These are phyloP conservation scores for Syncephalastrum racemosum DNA, from an alignment of 371 early-diverging fungal species.

Conservation along the genomic window DNA sequence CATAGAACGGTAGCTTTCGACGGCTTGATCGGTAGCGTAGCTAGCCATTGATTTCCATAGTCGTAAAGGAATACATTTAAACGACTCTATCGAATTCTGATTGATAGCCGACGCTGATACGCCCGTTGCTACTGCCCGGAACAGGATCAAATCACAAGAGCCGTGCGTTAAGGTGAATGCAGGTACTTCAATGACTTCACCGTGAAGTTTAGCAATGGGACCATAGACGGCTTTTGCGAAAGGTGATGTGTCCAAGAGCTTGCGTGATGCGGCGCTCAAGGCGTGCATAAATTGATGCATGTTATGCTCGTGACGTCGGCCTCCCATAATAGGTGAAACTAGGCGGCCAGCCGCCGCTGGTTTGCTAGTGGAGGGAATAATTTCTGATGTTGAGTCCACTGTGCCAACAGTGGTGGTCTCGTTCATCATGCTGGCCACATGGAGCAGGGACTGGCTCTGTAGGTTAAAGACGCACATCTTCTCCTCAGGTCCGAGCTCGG, in stretches of 20 bases:
- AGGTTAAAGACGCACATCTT: conserved; percentile 20
- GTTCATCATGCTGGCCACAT: conserved; percentile 5
- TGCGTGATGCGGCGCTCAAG: conserved; percentile 21
- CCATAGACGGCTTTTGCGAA: conserved; percentile 24
- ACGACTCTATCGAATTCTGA: conserved; percentile 20
- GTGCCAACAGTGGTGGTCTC: not conserved
- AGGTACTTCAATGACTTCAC: conserved; percentile 37
- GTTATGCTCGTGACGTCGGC: conserved; percentile 5
- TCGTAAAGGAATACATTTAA: conserved; percentile 33
- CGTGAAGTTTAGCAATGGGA: conserved; percentile 25
- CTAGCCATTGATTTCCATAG: conserved; percentile 24
- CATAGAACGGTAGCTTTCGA: conserved; percentile 15
- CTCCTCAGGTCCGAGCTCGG: conserved; percentile 16
- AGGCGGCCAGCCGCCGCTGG: not conserved
- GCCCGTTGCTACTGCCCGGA: conserved; percentile 18
- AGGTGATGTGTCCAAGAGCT: conserved; percentile 19
- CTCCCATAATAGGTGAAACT: conserved; percentile 2
- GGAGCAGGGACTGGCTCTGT: conserved; percentile 18
- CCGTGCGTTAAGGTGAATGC: conserved; percentile 28
- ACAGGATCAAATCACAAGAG: conserved; percentile 38
- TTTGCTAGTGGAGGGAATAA: not conserved
- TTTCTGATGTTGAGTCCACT: not conserved
- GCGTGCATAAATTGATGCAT: conserved; percentile 24
- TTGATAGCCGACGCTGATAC: conserved; percentile 34
- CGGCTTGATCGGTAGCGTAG: conserved; percentile 23